Evolutionary conservation across 2,329 filamentous ascomycete genomes (phyloP).

Genomic region (Cryphonectria parasitica): DNA sequence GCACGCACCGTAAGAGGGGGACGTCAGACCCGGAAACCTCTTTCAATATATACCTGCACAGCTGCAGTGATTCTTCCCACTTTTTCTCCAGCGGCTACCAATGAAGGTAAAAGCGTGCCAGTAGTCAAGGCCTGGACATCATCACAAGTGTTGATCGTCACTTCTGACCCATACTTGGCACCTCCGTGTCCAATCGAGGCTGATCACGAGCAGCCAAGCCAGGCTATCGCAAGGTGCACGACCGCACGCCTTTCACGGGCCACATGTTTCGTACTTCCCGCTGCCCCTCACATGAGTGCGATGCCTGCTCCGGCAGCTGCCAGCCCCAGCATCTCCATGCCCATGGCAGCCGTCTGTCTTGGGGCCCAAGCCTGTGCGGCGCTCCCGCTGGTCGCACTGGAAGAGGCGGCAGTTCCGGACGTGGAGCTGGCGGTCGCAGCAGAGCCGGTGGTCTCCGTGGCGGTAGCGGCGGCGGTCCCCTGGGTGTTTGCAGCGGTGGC

Average conservation of each 20-base stretch:
- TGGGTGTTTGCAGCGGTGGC: slow-evolving; percentile 26
- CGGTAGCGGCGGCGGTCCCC: slow-evolving; percentile 17
- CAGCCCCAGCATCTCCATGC: slow-evolving; percentile 26
- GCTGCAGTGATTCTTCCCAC: not conserved
- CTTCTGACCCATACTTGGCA: too few species aligned
- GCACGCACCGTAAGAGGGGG: not conserved
- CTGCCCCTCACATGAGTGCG: slow-evolving; percentile 17
- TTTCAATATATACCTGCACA: not conserved
- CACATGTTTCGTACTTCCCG: not conserved
- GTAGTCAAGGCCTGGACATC: not conserved
- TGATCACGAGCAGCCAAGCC: not conserved
- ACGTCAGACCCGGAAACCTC: not conserved
- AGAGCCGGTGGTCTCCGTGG: slow-evolving; percentile 26
- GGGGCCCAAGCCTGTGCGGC: slow-evolving; percentile 24
- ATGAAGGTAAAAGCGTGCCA: not conserved
- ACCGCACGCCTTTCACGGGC: not conserved
- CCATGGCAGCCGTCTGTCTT: slow-evolving; percentile 24
- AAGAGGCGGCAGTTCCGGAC: slow-evolving; percentile 18
- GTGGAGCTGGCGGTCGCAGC: slow-evolving; percentile 28
- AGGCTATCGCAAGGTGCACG: not conserved
- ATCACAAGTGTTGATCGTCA: not conserved
- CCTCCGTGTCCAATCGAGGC: not conserved
- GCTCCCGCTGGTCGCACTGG: slow-evolving; percentile 18
- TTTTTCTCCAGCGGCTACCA: not conserved
- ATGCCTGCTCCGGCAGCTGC: slow-evolving; percentile 26